phyloP scores from a whole-genome alignment of 106 monocot species.

The Gastrodia elata region DNA sequence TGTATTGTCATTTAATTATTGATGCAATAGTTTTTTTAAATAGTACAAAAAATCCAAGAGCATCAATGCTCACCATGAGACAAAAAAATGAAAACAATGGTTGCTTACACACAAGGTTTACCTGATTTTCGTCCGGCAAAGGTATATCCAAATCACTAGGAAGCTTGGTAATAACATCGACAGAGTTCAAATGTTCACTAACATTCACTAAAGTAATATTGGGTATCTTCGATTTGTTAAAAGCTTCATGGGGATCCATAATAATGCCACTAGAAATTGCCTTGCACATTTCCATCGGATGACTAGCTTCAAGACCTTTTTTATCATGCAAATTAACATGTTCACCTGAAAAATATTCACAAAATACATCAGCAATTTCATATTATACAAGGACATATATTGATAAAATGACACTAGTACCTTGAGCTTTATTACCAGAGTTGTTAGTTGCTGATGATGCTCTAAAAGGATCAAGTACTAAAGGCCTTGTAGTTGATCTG shows the following conservation, averaged over 20 bases:
- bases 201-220: neutral
- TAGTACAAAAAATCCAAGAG: neutral
- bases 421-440: conserved; percentile 9
- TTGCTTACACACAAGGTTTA: neutral
- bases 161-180: neutral
- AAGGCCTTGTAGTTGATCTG: conserved; percentile 2
- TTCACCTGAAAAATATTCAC: conserved; percentile 9
- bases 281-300: conserved; percentile 4
- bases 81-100: neutral
- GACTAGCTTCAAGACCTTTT: neutral
- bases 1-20: conserved; percentile 2
- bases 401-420: neutral
- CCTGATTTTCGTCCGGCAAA: conserved; percentile 14
- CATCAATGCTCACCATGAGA: neutral
- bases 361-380: neutral
- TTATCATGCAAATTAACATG: conserved; percentile 12
- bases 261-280: neutral
- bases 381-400: neutral
- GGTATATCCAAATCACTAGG: neutral
- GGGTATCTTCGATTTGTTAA: conserved; percentile 4
- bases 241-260: conserved; percentile 2
- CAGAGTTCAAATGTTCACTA: neutral
- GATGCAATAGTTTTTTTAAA: neutral
- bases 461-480: conserved; percentile 9
- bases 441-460: conserved; percentile 6